A percentile compares a stretch with the other conserved stretches of the same genome.
Conservation (phyloP, 805 yeast species). For the Candida nitratophila region DNA sequence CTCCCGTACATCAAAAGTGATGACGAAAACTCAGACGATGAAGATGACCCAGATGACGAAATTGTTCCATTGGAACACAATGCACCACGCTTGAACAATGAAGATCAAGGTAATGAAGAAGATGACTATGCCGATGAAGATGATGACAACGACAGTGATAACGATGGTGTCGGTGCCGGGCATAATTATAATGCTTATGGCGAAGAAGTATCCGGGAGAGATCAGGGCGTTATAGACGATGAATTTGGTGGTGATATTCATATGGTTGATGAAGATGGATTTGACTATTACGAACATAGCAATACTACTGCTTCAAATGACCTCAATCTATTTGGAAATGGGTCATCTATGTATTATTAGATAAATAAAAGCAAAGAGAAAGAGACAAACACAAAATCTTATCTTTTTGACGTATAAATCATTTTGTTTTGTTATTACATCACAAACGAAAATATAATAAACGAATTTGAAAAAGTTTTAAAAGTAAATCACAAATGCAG, state of each 20-base stretch:
- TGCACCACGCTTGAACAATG: conserved; percentile 1
- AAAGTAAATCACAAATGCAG: no score
- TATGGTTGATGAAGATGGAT: conserved; percentile 3
- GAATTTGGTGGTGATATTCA: not conserved
- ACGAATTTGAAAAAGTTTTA: no score
- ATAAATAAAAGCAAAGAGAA: no score
- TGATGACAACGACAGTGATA: not conserved
- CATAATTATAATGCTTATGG: not conserved
- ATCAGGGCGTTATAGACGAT: no score
- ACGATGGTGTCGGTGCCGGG: no score
- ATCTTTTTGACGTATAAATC: no score
- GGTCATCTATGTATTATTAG: not conserved
- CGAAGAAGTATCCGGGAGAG: not conserved
- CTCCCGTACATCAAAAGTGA: conserved; percentile 25
- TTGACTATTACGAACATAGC: conserved; percentile 20
- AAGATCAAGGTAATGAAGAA: not conserved
- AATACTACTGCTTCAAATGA: conserved; percentile 1
- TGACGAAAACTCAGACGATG: conserved; percentile 12
- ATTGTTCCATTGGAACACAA: not conserved
- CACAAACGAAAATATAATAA: no score
- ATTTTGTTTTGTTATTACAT: no score
- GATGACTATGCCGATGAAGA: conserved; percentile 1
- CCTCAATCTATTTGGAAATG: conserved; percentile 12
- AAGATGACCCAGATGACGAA: conserved; percentile 2
- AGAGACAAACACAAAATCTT: no score